A percentile compares a stretch with the other conserved stretches of the same genome.
Conservation (phyloP, 2,329 filamentous ascomycete species). For the Claviceps humidiphila region DNA sequence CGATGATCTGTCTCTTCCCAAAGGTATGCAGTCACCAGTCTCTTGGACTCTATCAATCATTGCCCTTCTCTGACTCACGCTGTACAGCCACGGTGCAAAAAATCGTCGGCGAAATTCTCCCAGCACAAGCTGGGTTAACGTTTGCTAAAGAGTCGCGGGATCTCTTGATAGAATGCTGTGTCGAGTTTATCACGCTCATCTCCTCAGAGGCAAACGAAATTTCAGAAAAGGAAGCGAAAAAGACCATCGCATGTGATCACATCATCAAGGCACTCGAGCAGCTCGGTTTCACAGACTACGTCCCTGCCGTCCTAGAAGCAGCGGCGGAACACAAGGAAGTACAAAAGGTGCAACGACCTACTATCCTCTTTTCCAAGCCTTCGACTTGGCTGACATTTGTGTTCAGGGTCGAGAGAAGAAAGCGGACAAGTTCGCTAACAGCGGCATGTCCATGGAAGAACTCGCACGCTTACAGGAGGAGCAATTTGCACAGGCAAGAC, state of each 20-base stretch:
- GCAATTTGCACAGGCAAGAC: conserved; percentile 64
- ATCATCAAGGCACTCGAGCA: conserved; percentile 90
- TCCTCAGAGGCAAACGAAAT: conserved; percentile 99
- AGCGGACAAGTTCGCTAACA: conserved; percentile 91
- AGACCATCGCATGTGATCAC: conserved; percentile 97
- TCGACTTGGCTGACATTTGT: not conserved
- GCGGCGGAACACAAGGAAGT: conserved; percentile 86
- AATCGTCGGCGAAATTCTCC: conserved; percentile 90
- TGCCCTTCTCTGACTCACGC: conserved; percentile 2
- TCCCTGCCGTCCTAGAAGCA: conserved; percentile 73
- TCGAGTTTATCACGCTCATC: conserved; percentile 96
- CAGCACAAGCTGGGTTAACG: conserved; percentile 58
- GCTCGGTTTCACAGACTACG: conserved; percentile 85
- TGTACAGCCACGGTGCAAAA: conserved; percentile 54
- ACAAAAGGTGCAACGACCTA: conserved; percentile 54
- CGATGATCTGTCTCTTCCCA: conserved; percentile 51
- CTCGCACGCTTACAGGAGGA: conserved; percentile 80
- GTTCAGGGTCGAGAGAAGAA: conserved; percentile 84
- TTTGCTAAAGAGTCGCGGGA: conserved; percentile 95
- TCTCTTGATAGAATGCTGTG: conserved; percentile 92
- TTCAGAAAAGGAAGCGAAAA: conserved; percentile 96
- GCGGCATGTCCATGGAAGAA: conserved; percentile 82
- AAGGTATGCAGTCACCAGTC: conserved; percentile 28
- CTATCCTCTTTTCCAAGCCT: conserved; percentile 26
- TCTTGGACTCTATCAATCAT: too few relatives aligned